Evolutionary conservation across 2,329 filamentous ascomycete species (phyloP).

Genomic region (Trichoderma brevicompactum): DNA sequence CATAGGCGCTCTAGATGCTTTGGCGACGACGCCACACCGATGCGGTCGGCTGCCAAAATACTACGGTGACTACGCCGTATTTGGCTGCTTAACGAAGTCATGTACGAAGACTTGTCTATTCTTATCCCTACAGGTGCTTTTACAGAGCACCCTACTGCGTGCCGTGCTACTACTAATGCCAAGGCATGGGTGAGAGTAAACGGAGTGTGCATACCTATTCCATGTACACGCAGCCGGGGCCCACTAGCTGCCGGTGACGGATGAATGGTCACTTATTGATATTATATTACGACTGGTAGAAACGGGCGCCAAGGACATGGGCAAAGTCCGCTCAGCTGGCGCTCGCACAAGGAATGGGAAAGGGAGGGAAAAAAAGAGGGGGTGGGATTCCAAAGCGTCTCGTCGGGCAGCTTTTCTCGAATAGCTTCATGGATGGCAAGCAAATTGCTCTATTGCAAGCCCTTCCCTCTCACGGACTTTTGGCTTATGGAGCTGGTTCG

Average conservation of each 20-base stretch:
- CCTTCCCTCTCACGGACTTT: background rate
- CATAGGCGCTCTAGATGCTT: constrained; percentile 10
- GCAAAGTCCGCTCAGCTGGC: background rate
- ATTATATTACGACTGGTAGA: constrained; percentile 8
- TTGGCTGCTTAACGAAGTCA: constrained; percentile 2
- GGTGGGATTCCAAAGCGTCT: background rate
- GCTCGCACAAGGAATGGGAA: background rate
- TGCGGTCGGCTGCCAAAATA: constrained; percentile 4
- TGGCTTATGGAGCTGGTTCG: constrained; percentile 9
- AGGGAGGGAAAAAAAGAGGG: background rate
- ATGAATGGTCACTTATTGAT: constrained; percentile 24
- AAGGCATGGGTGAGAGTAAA: constrained; percentile 5
- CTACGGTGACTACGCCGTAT: constrained; percentile 8
- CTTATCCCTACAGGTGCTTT: background rate
- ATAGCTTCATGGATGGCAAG: constrained; percentile 8
- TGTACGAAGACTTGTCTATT: background rate
- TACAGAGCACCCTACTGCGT: too few relatives aligned
- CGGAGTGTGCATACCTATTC: constrained; percentile 13
- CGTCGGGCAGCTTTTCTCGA: constrained; percentile 17
- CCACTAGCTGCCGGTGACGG: constrained; percentile 20
- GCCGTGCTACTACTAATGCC: background rate
- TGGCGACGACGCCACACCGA: constrained; percentile 16
- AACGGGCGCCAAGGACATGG: constrained; percentile 19
- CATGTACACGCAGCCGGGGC: constrained; percentile 6
- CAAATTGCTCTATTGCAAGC: background rate